Evolutionary conservation across 768 basidiomycete genomes (phyloP).

Genomic region (Leccinum subgranulosum): DNA sequence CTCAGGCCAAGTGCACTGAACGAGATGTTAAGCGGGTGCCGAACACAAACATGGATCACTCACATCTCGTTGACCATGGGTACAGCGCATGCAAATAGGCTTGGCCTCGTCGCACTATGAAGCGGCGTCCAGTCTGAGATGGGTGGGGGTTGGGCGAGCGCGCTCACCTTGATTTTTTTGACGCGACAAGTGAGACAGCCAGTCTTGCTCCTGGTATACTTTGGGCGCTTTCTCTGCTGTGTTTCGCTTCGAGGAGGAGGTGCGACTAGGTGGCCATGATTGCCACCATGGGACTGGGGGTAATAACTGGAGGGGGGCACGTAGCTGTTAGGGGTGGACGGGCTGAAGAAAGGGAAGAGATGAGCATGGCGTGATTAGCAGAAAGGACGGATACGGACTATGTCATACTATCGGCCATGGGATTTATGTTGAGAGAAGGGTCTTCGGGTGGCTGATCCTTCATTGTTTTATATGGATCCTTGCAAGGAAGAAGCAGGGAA

Average conservation of each 20-base stretch:
- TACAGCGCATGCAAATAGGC: constrained; percentile 83
- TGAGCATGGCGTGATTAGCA: constrained; percentile 12
- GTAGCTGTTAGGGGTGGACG: constrained; percentile 40
- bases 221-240: constrained; percentile 76
- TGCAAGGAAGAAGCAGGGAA: constrained; percentile 31
- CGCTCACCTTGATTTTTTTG: constrained; percentile 88
- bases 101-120: constrained; percentile 86
- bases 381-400: constrained; percentile 43
- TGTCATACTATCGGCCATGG: constrained; percentile 52
- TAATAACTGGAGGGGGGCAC: constrained; percentile 42
- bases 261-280: constrained; percentile 46
- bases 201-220: constrained; percentile 92
- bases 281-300: constrained; percentile 26
- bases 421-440: constrained; percentile 37
- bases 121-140: constrained; percentile 1
- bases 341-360: constrained; percentile 24
- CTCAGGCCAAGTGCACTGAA: constrained; percentile 82
- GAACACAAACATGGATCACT: constrained; percentile 17
- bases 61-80: constrained; percentile 82
- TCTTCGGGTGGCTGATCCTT: constrained; percentile 36
- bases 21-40: constrained; percentile 9
- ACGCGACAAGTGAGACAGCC: constrained; percentile 91
- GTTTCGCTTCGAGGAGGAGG: constrained; percentile 48
- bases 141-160: background rate
- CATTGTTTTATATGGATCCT: constrained; percentile 49